phyloP scores from a whole-genome alignment of 371 early-diverging fungal species.

The Polyrhizophydium stewartii region DNA sequence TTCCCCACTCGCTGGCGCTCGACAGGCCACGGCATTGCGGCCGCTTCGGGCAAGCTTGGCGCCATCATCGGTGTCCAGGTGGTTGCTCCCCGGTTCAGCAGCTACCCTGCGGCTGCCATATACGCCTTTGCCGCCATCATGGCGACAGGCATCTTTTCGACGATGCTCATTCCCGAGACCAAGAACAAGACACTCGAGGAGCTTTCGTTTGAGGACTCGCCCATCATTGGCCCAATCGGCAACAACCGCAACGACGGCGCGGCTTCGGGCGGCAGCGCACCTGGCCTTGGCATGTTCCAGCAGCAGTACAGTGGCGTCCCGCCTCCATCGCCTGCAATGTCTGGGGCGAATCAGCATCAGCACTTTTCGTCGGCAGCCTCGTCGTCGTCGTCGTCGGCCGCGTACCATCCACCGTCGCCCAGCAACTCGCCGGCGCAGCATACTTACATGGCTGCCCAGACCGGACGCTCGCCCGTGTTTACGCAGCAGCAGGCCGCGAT shows the following conservation, averaged over 20 bases:
- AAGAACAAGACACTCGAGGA: slow-evolving; percentile 68
- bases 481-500: too few relatives aligned
- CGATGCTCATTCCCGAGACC: slow-evolving; percentile 69
- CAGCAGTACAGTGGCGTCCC: not conserved
- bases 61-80: slow-evolving; percentile 56
- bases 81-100: slow-evolving; percentile 24
- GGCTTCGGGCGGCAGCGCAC: not conserved
- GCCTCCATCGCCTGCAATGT: not conserved
- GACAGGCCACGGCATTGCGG: slow-evolving; percentile 85
- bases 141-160: slow-evolving; percentile 29
- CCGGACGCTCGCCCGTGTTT: too few relatives aligned
- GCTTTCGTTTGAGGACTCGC: slow-evolving; percentile 19
- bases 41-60: slow-evolving; percentile 81
- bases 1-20: slow-evolving; percentile 85
- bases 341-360: too few relatives aligned
- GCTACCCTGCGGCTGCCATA: slow-evolving; percentile 13
- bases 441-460: too few relatives aligned
- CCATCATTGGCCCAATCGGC: not conserved
- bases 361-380: too few relatives aligned
- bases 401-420: too few relatives aligned
- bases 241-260: not conserved
- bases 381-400: too few relatives aligned
- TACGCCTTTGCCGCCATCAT: slow-evolving; percentile 23
- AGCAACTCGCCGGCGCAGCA: too few relatives aligned
- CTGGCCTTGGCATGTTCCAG: too few relatives aligned